A percentile compares a stretch with the other conserved stretches of the same genome.
Evolutionary conservation across 495 filamentous ascomycete species (phyloP).

Genomic region (Darksidea phi): DNA sequence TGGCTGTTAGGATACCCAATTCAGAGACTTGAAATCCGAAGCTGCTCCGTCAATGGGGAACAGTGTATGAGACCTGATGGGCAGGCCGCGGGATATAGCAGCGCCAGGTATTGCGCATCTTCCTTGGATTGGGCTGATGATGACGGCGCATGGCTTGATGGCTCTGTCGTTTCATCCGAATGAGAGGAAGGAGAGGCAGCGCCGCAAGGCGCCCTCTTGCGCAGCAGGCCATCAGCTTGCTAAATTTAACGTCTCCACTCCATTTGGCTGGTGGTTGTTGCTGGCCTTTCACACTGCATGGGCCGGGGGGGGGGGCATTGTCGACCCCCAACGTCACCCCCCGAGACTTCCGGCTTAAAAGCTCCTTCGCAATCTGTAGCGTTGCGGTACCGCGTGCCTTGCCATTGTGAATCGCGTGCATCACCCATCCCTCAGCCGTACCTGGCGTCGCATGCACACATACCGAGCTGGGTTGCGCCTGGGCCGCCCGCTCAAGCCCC

Average conservation of each 20-base stretch:
- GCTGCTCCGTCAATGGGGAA: not conserved
- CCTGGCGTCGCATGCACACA: not conserved
- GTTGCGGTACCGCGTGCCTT: not conserved
- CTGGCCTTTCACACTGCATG: not conserved
- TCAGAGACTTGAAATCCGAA: not conserved
- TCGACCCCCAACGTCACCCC: not conserved
- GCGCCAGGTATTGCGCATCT: not conserved
- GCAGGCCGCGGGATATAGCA: not conserved
- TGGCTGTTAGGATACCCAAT: not conserved
- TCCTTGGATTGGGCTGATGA: slow-evolving; percentile 1
- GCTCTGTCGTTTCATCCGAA: slow-evolving; percentile 1
- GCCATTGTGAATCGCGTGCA: not conserved
- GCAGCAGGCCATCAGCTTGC: slow-evolving; percentile 15
- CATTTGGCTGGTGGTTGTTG: not conserved
- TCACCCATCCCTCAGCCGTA: not conserved
- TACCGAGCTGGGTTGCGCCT: not conserved
- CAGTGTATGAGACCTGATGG: not conserved
- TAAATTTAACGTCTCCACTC: slow-evolving; percentile 11
- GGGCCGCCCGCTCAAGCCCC: not conserved
- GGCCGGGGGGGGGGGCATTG: not conserved
- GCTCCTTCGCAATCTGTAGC: not conserved
- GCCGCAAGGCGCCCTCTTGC: slow-evolving; percentile 7
- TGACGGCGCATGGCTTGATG: not conserved
- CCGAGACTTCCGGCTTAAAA: not conserved
- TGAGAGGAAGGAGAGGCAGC: not conserved